These are phyloP conservation scores for Tetraselmis chui DNA, from an alignment of 139 green algal genomes.

Conservation along the genomic window DNA sequence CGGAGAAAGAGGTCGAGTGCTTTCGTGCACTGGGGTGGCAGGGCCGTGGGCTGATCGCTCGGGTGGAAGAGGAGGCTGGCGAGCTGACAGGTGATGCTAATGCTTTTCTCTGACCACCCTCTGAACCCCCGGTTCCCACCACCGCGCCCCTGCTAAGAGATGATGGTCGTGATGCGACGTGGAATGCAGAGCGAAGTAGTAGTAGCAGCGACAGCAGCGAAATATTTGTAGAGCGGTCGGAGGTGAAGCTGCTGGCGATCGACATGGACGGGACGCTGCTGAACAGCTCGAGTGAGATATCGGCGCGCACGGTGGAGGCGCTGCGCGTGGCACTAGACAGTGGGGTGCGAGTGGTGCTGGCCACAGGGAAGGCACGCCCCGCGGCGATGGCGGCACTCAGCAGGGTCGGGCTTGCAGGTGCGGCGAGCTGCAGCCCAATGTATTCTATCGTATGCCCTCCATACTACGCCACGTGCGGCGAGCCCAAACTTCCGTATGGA, in stretches of 20 bases:
- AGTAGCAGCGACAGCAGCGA: background rate
- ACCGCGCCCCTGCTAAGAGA: too few relatives aligned
- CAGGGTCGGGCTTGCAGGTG: slow-evolving; percentile 52
- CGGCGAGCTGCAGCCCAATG: background rate
- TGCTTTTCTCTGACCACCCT: too few relatives aligned
- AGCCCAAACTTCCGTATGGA: too few relatives aligned
- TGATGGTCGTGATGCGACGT: background rate
- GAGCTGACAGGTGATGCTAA: background rate
- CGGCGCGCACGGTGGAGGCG: slow-evolving; percentile 43
- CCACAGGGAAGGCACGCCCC: slow-evolving; percentile 91
- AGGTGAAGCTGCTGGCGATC: slow-evolving; percentile 50
- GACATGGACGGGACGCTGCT: slow-evolving; percentile 82
- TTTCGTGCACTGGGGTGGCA: slow-evolving; percentile 65
- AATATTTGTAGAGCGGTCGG: background rate
- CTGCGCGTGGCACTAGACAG: slow-evolving; percentile 46
- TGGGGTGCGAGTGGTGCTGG: slow-evolving; percentile 74
- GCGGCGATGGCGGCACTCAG: slow-evolving; percentile 61
- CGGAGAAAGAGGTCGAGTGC: slow-evolving; percentile 51
- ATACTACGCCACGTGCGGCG: too few relatives aligned
- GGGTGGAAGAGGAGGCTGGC: background rate
- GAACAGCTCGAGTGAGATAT: slow-evolving; percentile 50
- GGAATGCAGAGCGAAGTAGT: background rate
- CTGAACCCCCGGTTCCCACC: too few relatives aligned
- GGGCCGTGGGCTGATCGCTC: slow-evolving; percentile 61
- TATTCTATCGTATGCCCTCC: too few relatives aligned